phyloP scores from a whole-genome alignment of 2,329 filamentous ascomycete genomes.

The Aspergillus unguis region DNA sequence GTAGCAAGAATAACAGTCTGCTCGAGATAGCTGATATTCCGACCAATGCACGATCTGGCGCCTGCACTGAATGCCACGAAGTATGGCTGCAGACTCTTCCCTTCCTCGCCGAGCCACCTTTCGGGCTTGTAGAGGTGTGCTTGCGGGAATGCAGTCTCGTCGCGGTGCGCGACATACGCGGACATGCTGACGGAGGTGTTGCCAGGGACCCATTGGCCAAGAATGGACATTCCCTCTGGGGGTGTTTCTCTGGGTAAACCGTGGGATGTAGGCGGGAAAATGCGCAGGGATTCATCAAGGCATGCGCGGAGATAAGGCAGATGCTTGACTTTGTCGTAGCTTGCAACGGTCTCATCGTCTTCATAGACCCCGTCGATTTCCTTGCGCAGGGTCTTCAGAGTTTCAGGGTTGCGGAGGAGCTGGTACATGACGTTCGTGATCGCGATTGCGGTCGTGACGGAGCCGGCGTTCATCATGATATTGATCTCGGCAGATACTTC shows the following conservation, averaged over 20 bases:
- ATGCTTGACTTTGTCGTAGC: conserved; percentile 52
- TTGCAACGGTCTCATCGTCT: conserved; percentile 43
- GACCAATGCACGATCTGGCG: conserved; percentile 41
- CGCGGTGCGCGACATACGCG: conserved; percentile 36
- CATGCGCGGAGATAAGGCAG: conserved; percentile 53
- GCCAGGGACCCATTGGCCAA: conserved; percentile 47
- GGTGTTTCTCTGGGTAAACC: conserved; percentile 48
- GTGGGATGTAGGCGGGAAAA: conserved; percentile 45
- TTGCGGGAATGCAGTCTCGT: conserved; percentile 38
- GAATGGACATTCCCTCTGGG: conserved; percentile 42
- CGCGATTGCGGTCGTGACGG: conserved; percentile 52
- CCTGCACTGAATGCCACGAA: conserved; percentile 43
- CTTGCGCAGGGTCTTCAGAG: conserved; percentile 40
- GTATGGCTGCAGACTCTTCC: conserved; percentile 38
- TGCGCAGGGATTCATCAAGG: conserved; percentile 50
- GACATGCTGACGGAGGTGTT: conserved; percentile 46
- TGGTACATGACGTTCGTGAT: conserved; percentile 54
- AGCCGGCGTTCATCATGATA: conserved; percentile 48
- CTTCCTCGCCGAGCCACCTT: conserved; percentile 43
- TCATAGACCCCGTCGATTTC: conserved; percentile 45
- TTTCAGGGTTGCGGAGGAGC: conserved; percentile 48
- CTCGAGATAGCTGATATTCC: conserved; percentile 46
- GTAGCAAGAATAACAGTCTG: conserved; percentile 50
- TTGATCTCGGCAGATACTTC: conserved; percentile 56
- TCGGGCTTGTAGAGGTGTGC: conserved; percentile 41